Evolutionary conservation across 2,329 filamentous ascomycete genomes (phyloP).

Genomic region (Drechslerella coelobrocha): DNA sequence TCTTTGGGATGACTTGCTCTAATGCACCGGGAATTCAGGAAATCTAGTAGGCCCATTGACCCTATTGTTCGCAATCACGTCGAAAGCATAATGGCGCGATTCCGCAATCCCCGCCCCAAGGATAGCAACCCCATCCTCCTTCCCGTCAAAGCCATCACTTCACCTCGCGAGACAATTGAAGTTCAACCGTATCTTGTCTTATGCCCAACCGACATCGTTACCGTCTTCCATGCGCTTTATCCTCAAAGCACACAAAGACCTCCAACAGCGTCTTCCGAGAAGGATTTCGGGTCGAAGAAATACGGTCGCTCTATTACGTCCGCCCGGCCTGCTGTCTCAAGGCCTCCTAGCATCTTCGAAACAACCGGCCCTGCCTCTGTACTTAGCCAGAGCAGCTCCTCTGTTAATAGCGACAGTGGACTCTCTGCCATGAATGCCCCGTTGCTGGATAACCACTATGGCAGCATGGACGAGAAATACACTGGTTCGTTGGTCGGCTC

Average conservation of each 20-base stretch:
- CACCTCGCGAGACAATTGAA: slow-evolving; percentile 75
- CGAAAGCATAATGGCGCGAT: slow-evolving; percentile 53
- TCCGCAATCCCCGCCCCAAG: slow-evolving; percentile 56
- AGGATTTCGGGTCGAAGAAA: slow-evolving; percentile 62
- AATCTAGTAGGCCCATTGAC: slow-evolving; percentile 54
- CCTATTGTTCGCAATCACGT: slow-evolving; percentile 54
- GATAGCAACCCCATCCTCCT: slow-evolving; percentile 66
- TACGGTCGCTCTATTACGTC: slow-evolving; percentile 53
- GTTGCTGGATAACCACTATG: slow-evolving; percentile 65
- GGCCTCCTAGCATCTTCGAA: slow-evolving; percentile 60
- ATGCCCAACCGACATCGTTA: slow-evolving; percentile 78
- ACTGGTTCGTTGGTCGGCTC: slow-evolving; percentile 36
- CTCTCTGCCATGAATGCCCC: slow-evolving; percentile 64
- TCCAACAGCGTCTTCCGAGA: slow-evolving; percentile 57
- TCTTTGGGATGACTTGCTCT: slow-evolving; percentile 8
- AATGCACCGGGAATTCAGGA: slow-evolving; percentile 43
- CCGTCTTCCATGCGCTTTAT: slow-evolving; percentile 81
- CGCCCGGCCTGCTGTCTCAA: slow-evolving; percentile 30
- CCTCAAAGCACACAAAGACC: slow-evolving; percentile 60
- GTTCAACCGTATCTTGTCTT: slow-evolving; percentile 81
- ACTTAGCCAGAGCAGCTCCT: slow-evolving; percentile 75
- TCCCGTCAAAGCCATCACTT: slow-evolving; percentile 72
- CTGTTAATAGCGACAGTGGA: slow-evolving; percentile 72
- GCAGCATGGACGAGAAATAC: slow-evolving; percentile 63
- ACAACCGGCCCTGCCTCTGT: slow-evolving; percentile 66